A percentile compares a stretch with the other conserved stretches of the same genome.
These are phyloP conservation scores for Solanum hybrid DNA, from an alignment of 305 asterid species.

Conservation along the genomic window DNA sequence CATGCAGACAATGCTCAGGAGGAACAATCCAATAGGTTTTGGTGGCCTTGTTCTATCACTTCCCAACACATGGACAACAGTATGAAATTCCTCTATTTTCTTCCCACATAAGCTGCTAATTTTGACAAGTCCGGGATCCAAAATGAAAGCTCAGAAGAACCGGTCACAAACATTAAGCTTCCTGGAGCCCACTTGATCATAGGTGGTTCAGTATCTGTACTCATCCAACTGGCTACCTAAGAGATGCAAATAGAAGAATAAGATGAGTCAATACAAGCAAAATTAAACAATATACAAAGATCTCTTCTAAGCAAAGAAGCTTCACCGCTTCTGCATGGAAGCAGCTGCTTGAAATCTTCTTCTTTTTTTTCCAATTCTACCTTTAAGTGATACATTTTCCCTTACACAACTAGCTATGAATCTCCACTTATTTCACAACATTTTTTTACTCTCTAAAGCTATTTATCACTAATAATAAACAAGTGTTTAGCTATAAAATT, in stretches of 20 bases:
- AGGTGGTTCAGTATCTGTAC: slow-evolving; percentile 82
- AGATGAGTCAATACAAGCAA: not conserved
- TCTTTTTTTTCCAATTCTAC: not conserved
- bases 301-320: not conserved
- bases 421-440: not conserved
- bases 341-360: not conserved
- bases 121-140: slow-evolving; percentile 96
- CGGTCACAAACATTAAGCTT: slow-evolving; percentile 90
- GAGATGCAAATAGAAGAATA: slow-evolving; percentile 7
- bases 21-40: not conserved
- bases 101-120: slow-evolving; percentile 83
- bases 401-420: not conserved
- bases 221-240: slow-evolving; percentile 96
- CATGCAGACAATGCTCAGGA: not conserved
- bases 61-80: not conserved
- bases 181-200: slow-evolving; percentile 96
- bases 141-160: slow-evolving; percentile 89
- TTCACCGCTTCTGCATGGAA: not conserved
- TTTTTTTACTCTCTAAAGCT: not conserved
- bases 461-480: not conserved
- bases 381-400: not conserved
- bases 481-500: not conserved
- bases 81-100: slow-evolving; percentile 36
- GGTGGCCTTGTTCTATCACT: not conserved
- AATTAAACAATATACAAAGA: not conserved